Evolutionary conservation across 306 rosid genomes (phyloP), one percentile per base, ranked within the genome.

Genomic region (Luffa acutangula): DNA sequence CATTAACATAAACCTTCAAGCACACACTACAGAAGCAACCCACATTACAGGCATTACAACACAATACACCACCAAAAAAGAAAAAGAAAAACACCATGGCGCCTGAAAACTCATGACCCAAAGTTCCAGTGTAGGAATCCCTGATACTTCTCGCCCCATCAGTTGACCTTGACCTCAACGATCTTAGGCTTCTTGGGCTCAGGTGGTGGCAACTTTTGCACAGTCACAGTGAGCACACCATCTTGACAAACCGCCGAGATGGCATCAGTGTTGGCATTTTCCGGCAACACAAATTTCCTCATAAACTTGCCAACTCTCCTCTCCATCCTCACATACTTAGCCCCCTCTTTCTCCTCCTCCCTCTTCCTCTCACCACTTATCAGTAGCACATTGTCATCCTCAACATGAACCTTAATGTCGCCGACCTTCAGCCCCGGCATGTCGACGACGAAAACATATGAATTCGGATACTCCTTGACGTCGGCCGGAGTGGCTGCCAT

Each of bases 401-500:
- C 97, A 51, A 95, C 90, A 83, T 90, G 97, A 57, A 95, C 98
- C 91, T 90, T 92, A 10, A 95, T 91, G 63, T 92, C 97, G 3
- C 90, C 97, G 0, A 94, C 91, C 42, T 92, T 95, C 69, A 91
- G 46, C n/a, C 97, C 97, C 0, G 98, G 98, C 98, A 95, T 88
- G 87, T 95, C 98, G 10, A 95, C 84, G 67, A 92, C 84, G 78
- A 95, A 95, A 4, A 73, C 91, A 56, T 90, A 95, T 0, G 94
- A 83, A 34, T 83, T 87, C 0, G 93, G 90, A 5, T 78, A 78
- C 80, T 95, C 98, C 89, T 87, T 95, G 67, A 95, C 87, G 57
- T 95, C 98, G 0, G 97, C 97, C 3, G 98, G 91, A 0, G 98
- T 95, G 0, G 98, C 75, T 0, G 97, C 98, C 93, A 92, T 91